A percentile compares a stretch with the other conserved stretches of the same genome.
phyloP scores from a whole-genome alignment of 2,329 filamentous ascomycete genomes.

The Curvularia lunata region DNA sequence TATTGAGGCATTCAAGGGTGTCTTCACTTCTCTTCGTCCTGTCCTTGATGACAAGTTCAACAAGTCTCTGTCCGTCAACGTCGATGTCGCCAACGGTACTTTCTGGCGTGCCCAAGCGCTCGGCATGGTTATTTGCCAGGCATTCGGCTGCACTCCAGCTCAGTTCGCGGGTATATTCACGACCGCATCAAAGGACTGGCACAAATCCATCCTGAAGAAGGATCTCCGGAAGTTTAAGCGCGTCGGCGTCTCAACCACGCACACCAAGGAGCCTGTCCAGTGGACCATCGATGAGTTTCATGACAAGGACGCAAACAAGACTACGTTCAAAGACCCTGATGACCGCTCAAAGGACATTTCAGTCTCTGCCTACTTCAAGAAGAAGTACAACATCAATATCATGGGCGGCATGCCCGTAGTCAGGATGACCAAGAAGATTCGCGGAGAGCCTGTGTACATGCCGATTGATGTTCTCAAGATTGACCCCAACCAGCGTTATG shows the following conservation, averaged over 20 bases:
- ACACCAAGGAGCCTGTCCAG: constrained; percentile 48
- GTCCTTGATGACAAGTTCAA: constrained; percentile 61
- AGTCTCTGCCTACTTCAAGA: constrained; percentile 65
- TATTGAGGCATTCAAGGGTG: constrained; percentile 83
- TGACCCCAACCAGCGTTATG: constrained; percentile 62
- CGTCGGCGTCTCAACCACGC: constrained; percentile 50
- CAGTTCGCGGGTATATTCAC: constrained; percentile 24
- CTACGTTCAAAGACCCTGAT: constrained; percentile 63
- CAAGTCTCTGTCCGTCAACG: constrained; percentile 77
- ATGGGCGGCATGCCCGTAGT: constrained; percentile 61
- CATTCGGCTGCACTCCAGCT: constrained; percentile 36
- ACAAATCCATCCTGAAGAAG: constrained; percentile 34
- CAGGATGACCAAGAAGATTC: constrained; percentile 62
- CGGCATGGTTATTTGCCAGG: constrained; percentile 44
- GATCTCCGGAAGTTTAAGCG: constrained; percentile 53
- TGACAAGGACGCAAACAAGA: constrained; percentile 50
- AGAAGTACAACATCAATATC: constrained; percentile 59
- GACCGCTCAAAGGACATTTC: constrained; percentile 61
- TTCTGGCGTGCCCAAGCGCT: constrained; percentile 70
- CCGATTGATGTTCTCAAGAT: constrained; percentile 64
- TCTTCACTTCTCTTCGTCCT: constrained; percentile 83
- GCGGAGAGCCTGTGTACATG: constrained; percentile 53
- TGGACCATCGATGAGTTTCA: constrained; percentile 61
- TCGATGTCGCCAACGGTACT: constrained; percentile 88
- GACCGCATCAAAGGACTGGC: constrained; percentile 37